Base-by-base conservation (phyloP, 768 basidiomycete species). In the Phanerochaete carnosa region DNA sequence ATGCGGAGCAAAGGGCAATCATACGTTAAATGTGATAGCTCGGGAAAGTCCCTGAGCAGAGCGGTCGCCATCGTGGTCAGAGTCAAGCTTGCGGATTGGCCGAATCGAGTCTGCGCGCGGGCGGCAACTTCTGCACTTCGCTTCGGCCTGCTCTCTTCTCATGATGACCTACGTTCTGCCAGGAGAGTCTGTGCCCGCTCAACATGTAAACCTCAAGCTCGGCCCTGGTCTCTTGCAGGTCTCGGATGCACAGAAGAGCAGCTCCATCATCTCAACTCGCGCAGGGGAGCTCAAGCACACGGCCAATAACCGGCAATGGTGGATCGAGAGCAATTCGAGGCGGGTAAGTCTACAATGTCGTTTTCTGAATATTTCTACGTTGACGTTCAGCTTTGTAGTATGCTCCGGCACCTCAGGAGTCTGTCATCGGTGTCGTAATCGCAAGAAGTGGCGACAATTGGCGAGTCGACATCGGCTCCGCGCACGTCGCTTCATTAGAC, bases 381-480 rank as follows among this genome's bases (percentile, higher is more conserved):
- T 64, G 12, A 68, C 9, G 11, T 25, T n/a, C 32, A 8, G 52
- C 11, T 49, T 37, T 43, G 23, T 66, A 98, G 95, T 98, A 98
- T 75, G 83, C 94, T 33, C 94, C 95, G 50, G 93, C 94, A 29
- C 74, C 89, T 6, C 91, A 94, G 64, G 96, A 98, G 71, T 85
- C 89, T 11, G 94, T 98, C 1, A 80, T 98, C 25, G 96, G 95
- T 2, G 80, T 89, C 37, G 79, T 99, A 54, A 79, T 82, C 6
- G 91, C 88, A 61, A 87, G 89, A 66, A 80, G 87, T 57, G 94
- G 93, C 37, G 96, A 98, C 68, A 90, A 88, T 6, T 99, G 87
- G 79, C 84, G 95, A 47, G 94, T 98, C 25, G 96, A 98, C 72
- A 93, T 99, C 62, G 95, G 95, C 2, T 80, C 88, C 28, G 90